phyloP scores from a whole-genome alignment of 2,329 filamentous ascomycete species.

The Thelonectria discophora region DNA sequence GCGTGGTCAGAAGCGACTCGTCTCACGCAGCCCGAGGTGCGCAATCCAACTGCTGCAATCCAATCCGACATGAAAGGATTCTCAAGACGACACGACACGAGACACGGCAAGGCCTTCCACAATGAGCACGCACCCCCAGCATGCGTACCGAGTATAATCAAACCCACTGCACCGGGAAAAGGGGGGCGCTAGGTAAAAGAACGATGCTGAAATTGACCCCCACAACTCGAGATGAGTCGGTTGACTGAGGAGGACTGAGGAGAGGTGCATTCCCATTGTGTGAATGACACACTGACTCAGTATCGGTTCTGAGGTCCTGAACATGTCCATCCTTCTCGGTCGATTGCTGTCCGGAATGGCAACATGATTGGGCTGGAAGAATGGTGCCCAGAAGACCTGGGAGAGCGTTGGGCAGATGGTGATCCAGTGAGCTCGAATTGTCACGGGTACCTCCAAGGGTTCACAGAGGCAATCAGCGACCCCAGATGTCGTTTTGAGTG shows the following conservation, averaged over 20 bases:
- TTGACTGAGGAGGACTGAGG: no score
- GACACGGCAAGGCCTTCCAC: slow-evolving; percentile 11
- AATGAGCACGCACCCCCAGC: slow-evolving; percentile 25
- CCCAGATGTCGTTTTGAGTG: slow-evolving; percentile 17
- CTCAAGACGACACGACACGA: slow-evolving; percentile 13
- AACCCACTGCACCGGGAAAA: slow-evolving; percentile 35
- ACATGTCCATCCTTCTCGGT: not conserved
- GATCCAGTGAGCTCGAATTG: not conserved
- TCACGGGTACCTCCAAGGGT: not conserved
- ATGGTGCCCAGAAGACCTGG: slow-evolving; percentile 25
- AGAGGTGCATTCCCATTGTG: no score
- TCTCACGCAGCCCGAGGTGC: not conserved
- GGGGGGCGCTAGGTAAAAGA: slow-evolving; percentile 35
- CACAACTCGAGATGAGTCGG: slow-evolving; percentile 40
- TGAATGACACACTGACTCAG: no score
- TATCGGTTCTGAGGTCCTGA: no score
- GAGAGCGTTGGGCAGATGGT: not conserved
- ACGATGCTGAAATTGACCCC: slow-evolving; percentile 38
- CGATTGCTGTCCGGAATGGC: slow-evolving; percentile 1
- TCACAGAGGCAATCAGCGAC: slow-evolving; percentile 10
- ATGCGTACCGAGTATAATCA: slow-evolving; percentile 24
- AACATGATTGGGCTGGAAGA: slow-evolving; percentile 26
- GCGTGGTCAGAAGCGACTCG: not conserved
- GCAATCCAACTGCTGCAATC: slow-evolving; percentile 15
- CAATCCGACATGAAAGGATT: slow-evolving; percentile 4